Percentiles rank a stretch among this genome's conserved stretches.
Evolutionary conservation across 1,284 basidiomycete species (phyloP).

Genomic region (Ceratorhiza oryzae-sativae): DNA sequence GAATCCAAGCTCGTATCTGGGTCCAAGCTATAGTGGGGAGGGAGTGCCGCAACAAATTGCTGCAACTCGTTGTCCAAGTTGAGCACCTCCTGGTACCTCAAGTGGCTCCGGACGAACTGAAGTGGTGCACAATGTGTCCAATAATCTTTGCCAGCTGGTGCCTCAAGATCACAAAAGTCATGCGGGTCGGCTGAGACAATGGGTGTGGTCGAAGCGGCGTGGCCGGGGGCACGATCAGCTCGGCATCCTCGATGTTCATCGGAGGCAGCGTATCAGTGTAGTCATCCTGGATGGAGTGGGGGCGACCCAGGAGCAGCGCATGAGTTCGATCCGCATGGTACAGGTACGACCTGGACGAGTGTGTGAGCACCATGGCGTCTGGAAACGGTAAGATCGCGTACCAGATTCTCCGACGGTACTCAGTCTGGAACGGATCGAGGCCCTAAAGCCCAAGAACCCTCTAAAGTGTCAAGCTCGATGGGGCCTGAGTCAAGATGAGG

Average conservation of each 20-base stretch:
- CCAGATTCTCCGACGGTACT: slow-evolving; percentile 92
- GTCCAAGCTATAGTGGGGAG: slow-evolving; percentile 75
- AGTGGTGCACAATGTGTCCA: slow-evolving; percentile 92
- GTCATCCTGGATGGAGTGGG: slow-evolving; percentile 85
- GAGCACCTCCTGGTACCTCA: slow-evolving; percentile 86
- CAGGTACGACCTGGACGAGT: slow-evolving; percentile 75
- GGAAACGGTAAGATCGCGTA: slow-evolving; percentile 46
- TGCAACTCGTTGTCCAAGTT: slow-evolving; percentile 86
- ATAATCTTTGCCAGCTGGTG: slow-evolving; percentile 85
- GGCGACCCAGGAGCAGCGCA: slow-evolving; percentile 89
- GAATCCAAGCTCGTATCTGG: slow-evolving; percentile 83
- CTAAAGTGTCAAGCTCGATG: slow-evolving; percentile 33
- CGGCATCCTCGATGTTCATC: slow-evolving; percentile 77
- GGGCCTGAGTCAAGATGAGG: slow-evolving; percentile 9
- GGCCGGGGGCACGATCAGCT: slow-evolving; percentile 52
- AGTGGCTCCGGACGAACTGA: slow-evolving; percentile 86
- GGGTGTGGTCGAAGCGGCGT: slow-evolving; percentile 50
- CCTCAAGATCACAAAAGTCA: slow-evolving; percentile 88
- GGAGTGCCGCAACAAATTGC: slow-evolving; percentile 76
- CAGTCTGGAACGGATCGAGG: slow-evolving; percentile 79
- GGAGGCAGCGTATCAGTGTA: slow-evolving; percentile 86
- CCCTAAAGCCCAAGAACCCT: slow-evolving; percentile 56
- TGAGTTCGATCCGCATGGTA: slow-evolving; percentile 93
- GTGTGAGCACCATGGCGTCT: slow-evolving; percentile 16
- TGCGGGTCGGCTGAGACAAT: slow-evolving; percentile 69